These are phyloP conservation scores for Sicyos edulis DNA, from an alignment of 306 rosid species.

Conservation along the genomic window DNA sequence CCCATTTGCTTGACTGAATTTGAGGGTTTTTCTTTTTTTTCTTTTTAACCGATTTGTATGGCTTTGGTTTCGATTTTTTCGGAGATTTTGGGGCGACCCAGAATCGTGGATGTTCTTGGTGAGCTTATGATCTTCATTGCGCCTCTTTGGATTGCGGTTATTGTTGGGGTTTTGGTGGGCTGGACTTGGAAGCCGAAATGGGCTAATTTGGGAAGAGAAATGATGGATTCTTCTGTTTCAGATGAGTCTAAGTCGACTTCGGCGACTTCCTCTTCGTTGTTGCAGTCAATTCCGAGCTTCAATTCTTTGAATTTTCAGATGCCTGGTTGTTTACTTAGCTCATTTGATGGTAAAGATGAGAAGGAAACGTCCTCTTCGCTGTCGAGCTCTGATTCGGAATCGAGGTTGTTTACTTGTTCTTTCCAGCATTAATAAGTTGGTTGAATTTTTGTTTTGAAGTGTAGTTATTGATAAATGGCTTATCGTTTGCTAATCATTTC, in stretches of 20 bases:
- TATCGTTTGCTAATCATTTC: neutral
- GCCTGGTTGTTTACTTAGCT: conserved; percentile 35
- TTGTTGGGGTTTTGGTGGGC: conserved; percentile 70
- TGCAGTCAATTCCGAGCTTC: conserved; percentile 27
- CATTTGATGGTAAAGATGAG: conserved; percentile 19
- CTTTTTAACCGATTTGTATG: conserved; percentile 27
- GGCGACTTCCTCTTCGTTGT: conserved; percentile 21
- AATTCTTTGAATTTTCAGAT: conserved; percentile 37
- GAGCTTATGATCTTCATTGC: conserved; percentile 45
- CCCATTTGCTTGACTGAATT: conserved; percentile 30
- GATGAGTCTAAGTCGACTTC: neutral
- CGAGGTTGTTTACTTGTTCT: conserved; percentile 36
- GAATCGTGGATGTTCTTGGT: conserved; percentile 33
- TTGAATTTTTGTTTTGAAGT: neutral
- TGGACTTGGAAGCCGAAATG: conserved; percentile 93
- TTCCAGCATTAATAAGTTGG: conserved; percentile 4
- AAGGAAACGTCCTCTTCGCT: conserved; percentile 20
- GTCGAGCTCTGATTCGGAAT: conserved; percentile 24
- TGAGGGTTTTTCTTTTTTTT: conserved; percentile 29
- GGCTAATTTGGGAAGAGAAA: conserved; percentile 49
- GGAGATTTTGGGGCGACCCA: conserved; percentile 41
- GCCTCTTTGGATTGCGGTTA: conserved; percentile 74
- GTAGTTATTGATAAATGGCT: neutral
- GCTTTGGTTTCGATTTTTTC: conserved; percentile 38
- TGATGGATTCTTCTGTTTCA: conserved; percentile 28